Percentiles rank a stretch among this genome's conserved stretches.
Evolutionary conservation across 108 stramenopile species (phyloP).

Genomic region (Pelagomonas calceolata): DNA sequence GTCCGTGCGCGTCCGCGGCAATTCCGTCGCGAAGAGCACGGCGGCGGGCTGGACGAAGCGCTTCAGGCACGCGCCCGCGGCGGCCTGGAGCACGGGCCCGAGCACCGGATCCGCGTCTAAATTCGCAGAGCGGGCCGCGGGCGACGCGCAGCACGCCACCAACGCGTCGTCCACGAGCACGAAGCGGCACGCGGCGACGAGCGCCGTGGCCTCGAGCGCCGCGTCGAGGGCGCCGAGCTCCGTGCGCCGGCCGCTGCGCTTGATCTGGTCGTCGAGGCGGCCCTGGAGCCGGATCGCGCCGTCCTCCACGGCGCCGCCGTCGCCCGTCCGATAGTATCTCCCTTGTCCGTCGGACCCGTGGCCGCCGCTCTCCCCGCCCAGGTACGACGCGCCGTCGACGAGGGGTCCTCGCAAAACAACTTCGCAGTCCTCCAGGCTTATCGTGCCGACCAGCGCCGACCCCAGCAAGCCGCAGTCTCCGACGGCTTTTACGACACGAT

Average conservation of each 20-base stretch:
- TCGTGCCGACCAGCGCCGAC: no score
- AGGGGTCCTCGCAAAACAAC: neutral
- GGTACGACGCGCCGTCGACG: neutral
- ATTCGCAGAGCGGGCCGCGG: neutral
- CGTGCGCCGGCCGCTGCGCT: neutral
- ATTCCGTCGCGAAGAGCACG: neutral
- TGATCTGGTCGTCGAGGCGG: neutral
- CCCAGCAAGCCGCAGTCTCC: no score
- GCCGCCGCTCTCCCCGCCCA: neutral
- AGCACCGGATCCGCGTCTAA: neutral
- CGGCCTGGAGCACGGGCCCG: neutral
- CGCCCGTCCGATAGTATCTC: neutral
- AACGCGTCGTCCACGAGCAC: neutral
- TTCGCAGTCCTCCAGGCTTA: neutral
- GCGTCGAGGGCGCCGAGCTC: neutral
- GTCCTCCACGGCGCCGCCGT: neutral
- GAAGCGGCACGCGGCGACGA: neutral
- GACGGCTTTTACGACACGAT: no score
- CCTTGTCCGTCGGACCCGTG: no score
- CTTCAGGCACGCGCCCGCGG: no score
- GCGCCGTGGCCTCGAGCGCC: neutral
- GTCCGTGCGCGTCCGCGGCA: no score
- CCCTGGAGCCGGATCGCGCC: neutral
- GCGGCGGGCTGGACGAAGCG: no score
- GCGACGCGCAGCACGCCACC: neutral